phyloP scores from a whole-genome alignment of 208 protist species.

The Tetramitus jugosus region DNA sequence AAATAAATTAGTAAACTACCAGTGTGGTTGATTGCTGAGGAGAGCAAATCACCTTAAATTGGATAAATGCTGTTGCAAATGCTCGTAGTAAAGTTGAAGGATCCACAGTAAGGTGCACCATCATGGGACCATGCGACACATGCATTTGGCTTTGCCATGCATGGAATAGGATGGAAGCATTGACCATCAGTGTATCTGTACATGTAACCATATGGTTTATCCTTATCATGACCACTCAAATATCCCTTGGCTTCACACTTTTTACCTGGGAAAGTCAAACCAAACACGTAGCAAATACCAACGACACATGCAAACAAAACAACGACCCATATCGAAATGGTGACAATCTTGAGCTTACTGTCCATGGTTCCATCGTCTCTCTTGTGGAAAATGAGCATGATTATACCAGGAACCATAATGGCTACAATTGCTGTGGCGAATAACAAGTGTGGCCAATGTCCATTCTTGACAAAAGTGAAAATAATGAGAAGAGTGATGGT shows the following conservation, averaged over 20 bases:
- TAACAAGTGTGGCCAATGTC: too few relatives aligned
- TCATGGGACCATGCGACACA: background rate
- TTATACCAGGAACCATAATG: background rate
- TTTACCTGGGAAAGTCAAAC: background rate
- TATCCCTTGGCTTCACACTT: too few relatives aligned
- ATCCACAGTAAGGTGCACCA: background rate
- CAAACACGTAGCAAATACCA: slow-evolving; percentile 13
- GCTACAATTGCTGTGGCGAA: too few relatives aligned
- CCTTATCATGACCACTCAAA: background rate
- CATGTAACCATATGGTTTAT: too few relatives aligned
- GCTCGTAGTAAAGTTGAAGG: background rate
- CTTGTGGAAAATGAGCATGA: background rate
- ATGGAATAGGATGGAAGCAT: background rate
- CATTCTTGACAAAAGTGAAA: too few relatives aligned
- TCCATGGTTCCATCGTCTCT: background rate
- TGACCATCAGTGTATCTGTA: background rate
- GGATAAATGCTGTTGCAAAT: too few relatives aligned
- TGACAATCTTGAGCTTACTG: background rate
- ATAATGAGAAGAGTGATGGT: too few relatives aligned
- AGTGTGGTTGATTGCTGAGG: too few relatives aligned
- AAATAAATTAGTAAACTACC: too few relatives aligned
- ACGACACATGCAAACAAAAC: background rate
- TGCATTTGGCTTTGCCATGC: background rate
- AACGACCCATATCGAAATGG: background rate
- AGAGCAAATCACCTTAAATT: too few relatives aligned